A percentile compares a stretch with the other conserved stretches of the same genome.
Evolutionary conservation across 352 stramenopile species (phyloP).

Genomic region (Phytophthora rubi): DNA sequence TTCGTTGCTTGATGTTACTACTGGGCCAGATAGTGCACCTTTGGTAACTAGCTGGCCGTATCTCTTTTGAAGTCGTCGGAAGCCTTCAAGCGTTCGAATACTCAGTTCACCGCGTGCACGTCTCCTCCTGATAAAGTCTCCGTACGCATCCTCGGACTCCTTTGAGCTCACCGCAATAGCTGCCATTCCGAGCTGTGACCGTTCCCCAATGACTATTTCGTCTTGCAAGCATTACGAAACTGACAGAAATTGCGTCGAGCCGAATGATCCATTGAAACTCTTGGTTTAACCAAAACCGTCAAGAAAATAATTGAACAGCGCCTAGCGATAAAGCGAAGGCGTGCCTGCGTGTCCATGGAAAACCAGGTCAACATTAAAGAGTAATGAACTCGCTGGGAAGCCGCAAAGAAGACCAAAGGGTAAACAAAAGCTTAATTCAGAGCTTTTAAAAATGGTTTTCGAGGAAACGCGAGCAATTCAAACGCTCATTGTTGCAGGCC

Average conservation of each 20-base stretch:
- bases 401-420: not conserved
- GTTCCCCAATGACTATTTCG: not conserved
- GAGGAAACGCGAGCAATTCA: not conserved
- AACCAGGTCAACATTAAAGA: not conserved
- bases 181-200: not conserved
- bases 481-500: not conserved
- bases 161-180: not conserved
- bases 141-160: conserved; percentile 14
- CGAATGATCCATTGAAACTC: not conserved
- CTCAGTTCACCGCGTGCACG: conserved; percentile 29
- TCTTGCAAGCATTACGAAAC: not conserved
- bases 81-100: conserved; percentile 37
- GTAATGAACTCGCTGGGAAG: not conserved
- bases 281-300: not conserved
- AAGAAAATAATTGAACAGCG: not conserved
- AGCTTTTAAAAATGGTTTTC: not conserved
- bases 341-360: not conserved
- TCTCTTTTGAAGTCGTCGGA: conserved; percentile 36
- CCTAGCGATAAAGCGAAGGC: not conserved
- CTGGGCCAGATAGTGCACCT: not conserved
- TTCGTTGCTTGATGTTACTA: not conserved
- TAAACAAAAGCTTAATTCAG: not conserved
- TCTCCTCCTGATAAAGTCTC: conserved; percentile 24
- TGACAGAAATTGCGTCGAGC: not conserved
- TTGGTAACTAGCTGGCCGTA: conserved; percentile 18